Evolutionary conservation across 805 yeast species (phyloP).

Genomic region (Kuraishia floccosa): DNA sequence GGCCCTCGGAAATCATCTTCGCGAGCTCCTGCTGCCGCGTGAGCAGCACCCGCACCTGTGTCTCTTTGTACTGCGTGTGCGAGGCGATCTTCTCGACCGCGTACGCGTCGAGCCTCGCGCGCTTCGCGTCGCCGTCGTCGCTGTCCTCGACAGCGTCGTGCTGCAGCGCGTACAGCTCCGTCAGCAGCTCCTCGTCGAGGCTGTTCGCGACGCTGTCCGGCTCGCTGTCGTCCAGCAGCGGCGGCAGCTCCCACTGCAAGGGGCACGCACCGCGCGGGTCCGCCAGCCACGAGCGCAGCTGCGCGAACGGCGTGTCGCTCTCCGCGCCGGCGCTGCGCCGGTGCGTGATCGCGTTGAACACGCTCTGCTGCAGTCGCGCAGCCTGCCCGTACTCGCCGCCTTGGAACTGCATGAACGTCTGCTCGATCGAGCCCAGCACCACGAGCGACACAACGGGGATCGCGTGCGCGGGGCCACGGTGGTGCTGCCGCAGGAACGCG

Average conservation of each 20-base stretch:
- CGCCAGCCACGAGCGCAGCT: background rate
- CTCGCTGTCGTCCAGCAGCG: background rate
- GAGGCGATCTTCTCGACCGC: background rate
- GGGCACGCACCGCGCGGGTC: background rate
- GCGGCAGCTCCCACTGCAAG: background rate
- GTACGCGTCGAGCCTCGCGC: background rate
- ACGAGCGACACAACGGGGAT: constrained; percentile 36
- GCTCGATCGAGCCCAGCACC: constrained; percentile 32
- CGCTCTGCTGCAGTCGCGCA: background rate
- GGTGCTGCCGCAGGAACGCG: constrained; percentile 10
- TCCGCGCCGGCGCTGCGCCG: background rate
- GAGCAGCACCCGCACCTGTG: background rate
- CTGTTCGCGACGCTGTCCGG: background rate
- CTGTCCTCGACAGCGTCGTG: background rate
- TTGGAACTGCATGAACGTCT: constrained; percentile 15
- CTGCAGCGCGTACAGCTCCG: background rate
- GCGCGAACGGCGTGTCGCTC: background rate
- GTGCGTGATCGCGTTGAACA: background rate
- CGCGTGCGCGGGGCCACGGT: constrained; percentile 8
- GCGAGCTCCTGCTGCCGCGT: background rate
- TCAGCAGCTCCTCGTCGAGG: background rate
- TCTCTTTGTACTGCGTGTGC: background rate
- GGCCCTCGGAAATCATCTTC: constrained; percentile 18
- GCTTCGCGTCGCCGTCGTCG: background rate
- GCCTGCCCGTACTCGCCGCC: background rate